Conservation (phyloP, 805 yeast genomes). For the Wickerhamia fluorescens region DNA sequence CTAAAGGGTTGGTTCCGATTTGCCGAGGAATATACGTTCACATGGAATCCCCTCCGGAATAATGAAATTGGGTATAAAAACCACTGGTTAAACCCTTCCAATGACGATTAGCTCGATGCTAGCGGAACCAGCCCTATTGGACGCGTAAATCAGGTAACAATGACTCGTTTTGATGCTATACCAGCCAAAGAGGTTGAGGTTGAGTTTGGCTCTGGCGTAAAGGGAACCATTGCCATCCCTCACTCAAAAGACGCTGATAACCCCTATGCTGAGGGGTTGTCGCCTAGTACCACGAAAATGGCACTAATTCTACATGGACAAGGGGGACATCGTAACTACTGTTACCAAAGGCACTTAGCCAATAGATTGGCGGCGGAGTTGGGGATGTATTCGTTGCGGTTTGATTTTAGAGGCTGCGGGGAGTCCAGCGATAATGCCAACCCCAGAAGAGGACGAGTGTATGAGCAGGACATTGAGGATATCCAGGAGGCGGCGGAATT, state of each 20-base stretch:
- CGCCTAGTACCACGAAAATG: constrained; percentile 40
- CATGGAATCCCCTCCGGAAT: no score
- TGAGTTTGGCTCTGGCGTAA: constrained; percentile 25
- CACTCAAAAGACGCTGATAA: constrained; percentile 19
- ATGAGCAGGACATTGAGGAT: constrained; percentile 65
- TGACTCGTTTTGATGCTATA: constrained; percentile 1
- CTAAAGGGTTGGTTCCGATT: no score
- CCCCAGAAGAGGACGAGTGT: constrained; percentile 42
- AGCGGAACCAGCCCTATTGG: no score
- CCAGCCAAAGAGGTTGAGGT: constrained; percentile 27
- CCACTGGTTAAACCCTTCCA: no score
- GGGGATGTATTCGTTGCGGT: constrained; percentile 63
- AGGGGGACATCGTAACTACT: constrained; percentile 77
- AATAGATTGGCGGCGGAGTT: constrained; percentile 46
- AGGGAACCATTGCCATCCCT: constrained; percentile 34
- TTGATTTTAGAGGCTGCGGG: constrained; percentile 86
- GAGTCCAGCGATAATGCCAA: constrained; percentile 49
- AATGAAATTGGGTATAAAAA: no score
- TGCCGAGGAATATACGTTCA: no score
- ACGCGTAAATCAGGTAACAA: no score
- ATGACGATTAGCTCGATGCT: no score
- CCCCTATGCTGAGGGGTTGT: constrained; percentile 18
- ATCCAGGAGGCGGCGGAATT: constrained; percentile 36
- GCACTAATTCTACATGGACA: constrained; percentile 76
- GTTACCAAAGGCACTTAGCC: constrained; percentile 63